Evolutionary conservation across 2,329 filamentous ascomycete species (phyloP), one percentile per base, ranked within the genome.

Genomic region (Leptographium flavum): DNA sequence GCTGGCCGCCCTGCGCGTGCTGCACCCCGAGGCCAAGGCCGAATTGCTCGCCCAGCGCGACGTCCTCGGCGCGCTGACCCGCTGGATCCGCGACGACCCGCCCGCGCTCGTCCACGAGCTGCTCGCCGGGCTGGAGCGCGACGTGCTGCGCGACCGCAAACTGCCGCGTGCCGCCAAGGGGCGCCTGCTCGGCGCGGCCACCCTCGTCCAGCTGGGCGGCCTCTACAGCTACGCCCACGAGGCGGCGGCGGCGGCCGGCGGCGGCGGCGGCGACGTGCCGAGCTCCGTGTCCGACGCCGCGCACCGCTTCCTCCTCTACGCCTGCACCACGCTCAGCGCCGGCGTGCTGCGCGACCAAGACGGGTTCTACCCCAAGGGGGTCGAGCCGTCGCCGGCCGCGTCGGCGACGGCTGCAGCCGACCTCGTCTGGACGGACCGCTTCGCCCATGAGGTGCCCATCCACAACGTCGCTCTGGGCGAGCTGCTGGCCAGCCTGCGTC

Each of bases 1-100:
- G 30, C 64, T 95, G 48, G 78, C 81, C 22, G 80, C 86, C 50
- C 66, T 98, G 50, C 85, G 79, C 56, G 84, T 86, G 54, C 73
- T 95, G 46, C 79, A 84, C 50, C 69, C 79, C 5, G 77, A 83
- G 49, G 80, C 81, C 14, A 94, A 93, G 62, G 79, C 73, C 22
- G 88, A 94, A 55, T 73, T 98, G 5, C 66, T 98, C 67, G 81
- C 79, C 31, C 85, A 93, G 56, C 74, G 76, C 50, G 81, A 82
- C 50, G 65, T 87, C 17, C 72, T 83, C 25, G 71, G 74, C 44
- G 74, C 79, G 25, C 66, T 95, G 28, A 83, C 92, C 40, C 83
- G 84, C 54, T 74, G 83, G 56, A 70, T 96, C 35, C 77, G 76
- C 50, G 81, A 81, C 44, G 92, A 96, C 55, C 78, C 86, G 1